A percentile compares a stretch with the other conserved stretches of the same genome.
Conservation (phyloP, 2,329 filamentous ascomycete species). For the Colletotrichum kahawae region DNA sequence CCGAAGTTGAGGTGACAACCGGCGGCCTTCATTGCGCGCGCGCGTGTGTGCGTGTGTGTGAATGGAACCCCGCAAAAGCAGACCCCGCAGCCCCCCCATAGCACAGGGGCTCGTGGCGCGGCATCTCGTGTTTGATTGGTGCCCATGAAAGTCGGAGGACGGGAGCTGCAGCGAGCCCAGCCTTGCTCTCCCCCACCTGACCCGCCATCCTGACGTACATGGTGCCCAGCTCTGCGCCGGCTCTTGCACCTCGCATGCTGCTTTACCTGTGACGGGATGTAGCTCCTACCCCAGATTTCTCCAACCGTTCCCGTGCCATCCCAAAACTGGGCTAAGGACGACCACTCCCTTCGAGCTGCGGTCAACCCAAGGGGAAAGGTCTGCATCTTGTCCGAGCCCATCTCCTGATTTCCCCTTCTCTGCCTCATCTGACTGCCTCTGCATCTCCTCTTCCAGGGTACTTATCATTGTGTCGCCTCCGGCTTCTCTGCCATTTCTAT, state of each 20-base stretch:
- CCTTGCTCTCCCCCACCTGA: slow-evolving; percentile 7
- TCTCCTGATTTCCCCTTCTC: not conserved
- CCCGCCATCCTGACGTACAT: slow-evolving; percentile 11
- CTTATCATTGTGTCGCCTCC: not conserved
- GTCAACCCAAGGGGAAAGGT: not conserved
- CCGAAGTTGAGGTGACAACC: not conserved
- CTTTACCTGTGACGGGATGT: slow-evolving; percentile 2
- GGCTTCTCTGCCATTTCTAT: not conserved
- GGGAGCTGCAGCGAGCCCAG: not conserved
- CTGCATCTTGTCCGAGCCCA: not conserved
- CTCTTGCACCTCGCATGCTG: not conserved
- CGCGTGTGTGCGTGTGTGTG: not conserved
- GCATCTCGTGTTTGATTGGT: slow-evolving; percentile 13
- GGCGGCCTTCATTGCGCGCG: not conserved
- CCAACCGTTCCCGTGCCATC: slow-evolving; percentile 5
- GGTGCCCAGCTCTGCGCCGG: not conserved
- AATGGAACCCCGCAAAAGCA: slow-evolving; percentile 3
- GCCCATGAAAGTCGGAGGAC: not conserved
- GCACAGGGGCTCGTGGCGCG: slow-evolving; percentile 1
- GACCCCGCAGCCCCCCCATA: not conserved
- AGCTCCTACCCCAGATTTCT: slow-evolving; percentile 17
- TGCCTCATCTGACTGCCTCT: not conserved
- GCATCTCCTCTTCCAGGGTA: not conserved
- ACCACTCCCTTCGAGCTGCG: not conserved
- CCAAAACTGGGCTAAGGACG: not conserved